Conservation (phyloP, 306 rosid species). For the Comarum palustre region DNA sequence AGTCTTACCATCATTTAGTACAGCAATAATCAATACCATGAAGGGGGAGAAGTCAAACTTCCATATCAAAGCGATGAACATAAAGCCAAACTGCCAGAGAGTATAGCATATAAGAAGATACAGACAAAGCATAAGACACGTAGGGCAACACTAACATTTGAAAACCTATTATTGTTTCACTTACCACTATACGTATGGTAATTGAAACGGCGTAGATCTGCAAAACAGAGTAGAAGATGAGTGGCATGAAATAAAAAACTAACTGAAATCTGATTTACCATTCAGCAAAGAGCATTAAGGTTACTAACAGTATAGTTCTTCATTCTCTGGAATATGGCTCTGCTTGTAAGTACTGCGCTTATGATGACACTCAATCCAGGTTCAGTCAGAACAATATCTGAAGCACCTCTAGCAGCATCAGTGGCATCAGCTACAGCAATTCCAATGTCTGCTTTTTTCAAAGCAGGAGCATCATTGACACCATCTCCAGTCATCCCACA, state of each 20-base stretch:
- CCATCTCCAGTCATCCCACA: slow-evolving; percentile 99
- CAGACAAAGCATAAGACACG: slow-evolving; percentile 2
- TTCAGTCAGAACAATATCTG: slow-evolving; percentile 97
- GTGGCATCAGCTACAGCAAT: slow-evolving; percentile 99
- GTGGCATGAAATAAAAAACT: slow-evolving; percentile 2
- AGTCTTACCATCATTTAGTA: slow-evolving; percentile 84
- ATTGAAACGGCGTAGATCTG: slow-evolving; percentile 99
- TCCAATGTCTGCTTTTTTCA: slow-evolving; percentile 95
- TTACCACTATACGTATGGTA: slow-evolving; percentile 98
- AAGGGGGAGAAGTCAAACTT: slow-evolving; percentile 93
- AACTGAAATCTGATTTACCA: not conserved
- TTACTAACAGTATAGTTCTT: slow-evolving; percentile 89
- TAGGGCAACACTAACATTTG: not conserved
- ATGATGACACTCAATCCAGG: slow-evolving; percentile 96
- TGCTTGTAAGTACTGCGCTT: slow-evolving; percentile 95
- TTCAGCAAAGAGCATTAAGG: slow-evolving; percentile 15
- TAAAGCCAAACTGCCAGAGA: slow-evolving; percentile 78
- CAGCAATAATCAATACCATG: slow-evolving; percentile 94
- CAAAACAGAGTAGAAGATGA: slow-evolving; percentile 25
- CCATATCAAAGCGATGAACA: slow-evolving; percentile 97
- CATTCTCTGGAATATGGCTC: slow-evolving; percentile 99
- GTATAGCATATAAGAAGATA: slow-evolving; percentile 18
- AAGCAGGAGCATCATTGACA: slow-evolving; percentile 96
- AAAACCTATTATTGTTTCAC: slow-evolving; percentile 29
- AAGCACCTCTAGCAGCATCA: slow-evolving; percentile 96